phyloP scores from a whole-genome alignment of 805 yeast species.

The Suhomyces sp. region DNA sequence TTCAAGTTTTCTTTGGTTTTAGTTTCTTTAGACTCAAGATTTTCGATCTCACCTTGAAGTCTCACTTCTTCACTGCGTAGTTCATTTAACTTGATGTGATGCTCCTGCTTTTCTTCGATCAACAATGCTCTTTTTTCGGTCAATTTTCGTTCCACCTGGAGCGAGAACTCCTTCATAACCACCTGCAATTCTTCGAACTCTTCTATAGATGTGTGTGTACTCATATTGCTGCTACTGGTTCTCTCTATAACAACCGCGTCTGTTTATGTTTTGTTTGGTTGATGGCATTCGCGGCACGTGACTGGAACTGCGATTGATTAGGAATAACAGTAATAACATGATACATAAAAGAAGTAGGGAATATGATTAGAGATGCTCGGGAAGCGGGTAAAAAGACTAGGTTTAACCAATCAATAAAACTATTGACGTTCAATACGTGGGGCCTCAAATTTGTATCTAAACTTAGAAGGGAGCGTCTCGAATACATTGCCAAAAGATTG shows the following conservation, averaged over 20 bases:
- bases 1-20: constrained; percentile 27
- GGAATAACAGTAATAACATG: background rate
- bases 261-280: background rate
- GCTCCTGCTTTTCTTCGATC: constrained; percentile 32
- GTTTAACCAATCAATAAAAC: constrained; percentile 27
- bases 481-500: constrained; percentile 69
- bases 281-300: background rate
- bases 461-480: constrained; percentile 57
- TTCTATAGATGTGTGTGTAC: constrained; percentile 15
- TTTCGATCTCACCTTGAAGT: constrained; percentile 29
- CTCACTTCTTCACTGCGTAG: constrained; percentile 28
- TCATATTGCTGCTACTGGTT: background rate
- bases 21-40: constrained; percentile 21
- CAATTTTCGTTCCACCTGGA: constrained; percentile 33
- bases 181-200: constrained; percentile 35
- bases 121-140: constrained; percentile 30
- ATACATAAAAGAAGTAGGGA: background rate
- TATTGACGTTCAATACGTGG: constrained; percentile 80
- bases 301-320: background rate
- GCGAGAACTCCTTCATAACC: constrained; percentile 39
- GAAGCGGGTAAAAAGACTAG: background rate
- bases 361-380: background rate
- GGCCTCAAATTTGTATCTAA: constrained; percentile 87
- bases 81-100: constrained; percentile 27
- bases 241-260: background rate